Percentiles rank a stretch among this genome's conserved stretches.
These are phyloP conservation scores for Gamarada debralockiae DNA, from an alignment of 495 filamentous ascomycete genomes.

Conservation along the genomic window DNA sequence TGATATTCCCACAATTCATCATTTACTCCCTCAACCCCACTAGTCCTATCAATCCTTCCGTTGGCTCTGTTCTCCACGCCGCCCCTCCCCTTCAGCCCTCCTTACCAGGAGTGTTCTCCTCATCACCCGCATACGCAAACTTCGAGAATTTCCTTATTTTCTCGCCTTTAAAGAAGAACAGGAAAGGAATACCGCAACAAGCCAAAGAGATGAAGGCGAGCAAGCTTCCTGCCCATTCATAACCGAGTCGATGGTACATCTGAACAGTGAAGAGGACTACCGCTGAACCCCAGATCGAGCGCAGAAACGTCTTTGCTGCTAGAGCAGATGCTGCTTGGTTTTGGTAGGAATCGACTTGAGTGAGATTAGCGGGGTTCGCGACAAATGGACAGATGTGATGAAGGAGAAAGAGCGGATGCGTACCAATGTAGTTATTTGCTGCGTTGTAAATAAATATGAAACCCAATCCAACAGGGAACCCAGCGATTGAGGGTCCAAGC, in stretches of 20 bases:
- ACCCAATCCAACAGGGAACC: background rate
- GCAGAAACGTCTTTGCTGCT: background rate
- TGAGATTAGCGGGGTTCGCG: background rate
- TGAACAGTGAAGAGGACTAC: background rate
- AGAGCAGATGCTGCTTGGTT: background rate
- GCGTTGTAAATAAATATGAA: background rate
- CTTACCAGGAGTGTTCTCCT: background rate
- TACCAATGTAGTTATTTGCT: background rate
- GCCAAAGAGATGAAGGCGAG: background rate
- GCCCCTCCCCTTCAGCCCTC: background rate
- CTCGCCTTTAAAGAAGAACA: background rate
- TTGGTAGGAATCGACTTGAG: background rate
- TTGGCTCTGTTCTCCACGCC: background rate
- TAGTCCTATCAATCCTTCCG: too few relatives aligned
- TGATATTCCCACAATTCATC: too few relatives aligned
- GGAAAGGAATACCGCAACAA: background rate
- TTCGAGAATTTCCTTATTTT: background rate
- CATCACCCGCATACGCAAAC: background rate
- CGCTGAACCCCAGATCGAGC: background rate
- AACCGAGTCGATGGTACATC: background rate
- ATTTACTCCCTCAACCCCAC: too few relatives aligned
- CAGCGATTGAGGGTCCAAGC: too few relatives aligned
- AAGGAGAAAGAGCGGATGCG: background rate
- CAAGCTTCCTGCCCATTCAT: background rate
- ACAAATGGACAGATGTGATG: background rate